phyloP scores from a whole-genome alignment of 164 flowering plant species.

The Annona squamosa region DNA sequence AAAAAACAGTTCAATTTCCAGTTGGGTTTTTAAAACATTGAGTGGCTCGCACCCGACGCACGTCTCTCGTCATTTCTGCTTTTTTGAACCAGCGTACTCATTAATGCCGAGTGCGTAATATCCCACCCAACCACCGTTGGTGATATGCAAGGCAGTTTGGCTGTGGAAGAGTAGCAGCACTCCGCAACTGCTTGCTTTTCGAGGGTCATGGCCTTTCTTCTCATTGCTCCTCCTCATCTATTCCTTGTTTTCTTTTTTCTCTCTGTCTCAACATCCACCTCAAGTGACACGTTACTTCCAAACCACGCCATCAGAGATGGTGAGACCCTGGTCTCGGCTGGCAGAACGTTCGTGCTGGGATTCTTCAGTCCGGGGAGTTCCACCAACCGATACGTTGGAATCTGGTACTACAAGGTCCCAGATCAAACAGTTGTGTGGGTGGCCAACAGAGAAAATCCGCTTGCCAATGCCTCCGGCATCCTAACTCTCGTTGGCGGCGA shows the following conservation, averaged over 20 bases:
- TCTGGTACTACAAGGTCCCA: slow-evolving; percentile 6
- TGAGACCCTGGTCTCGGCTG: slow-evolving; percentile 1
- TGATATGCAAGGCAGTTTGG: too few relatives aligned
- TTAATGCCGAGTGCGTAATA: too few relatives aligned
- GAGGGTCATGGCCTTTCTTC: background rate
- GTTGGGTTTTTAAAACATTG: too few relatives aligned
- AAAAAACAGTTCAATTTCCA: too few relatives aligned
- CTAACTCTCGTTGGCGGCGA: slow-evolving; percentile 1
- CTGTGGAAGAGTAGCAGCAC: too few relatives aligned
- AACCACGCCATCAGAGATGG: background rate
- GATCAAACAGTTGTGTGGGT: slow-evolving; percentile 2
- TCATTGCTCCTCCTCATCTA: background rate
- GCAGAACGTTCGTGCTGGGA: background rate
- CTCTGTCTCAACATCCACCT: background rate
- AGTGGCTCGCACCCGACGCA: too few relatives aligned
- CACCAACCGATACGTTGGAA: slow-evolving; percentile 3
- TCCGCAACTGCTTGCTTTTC: too few relatives aligned
- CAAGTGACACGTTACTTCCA: slow-evolving; percentile 1
- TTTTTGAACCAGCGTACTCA: too few relatives aligned
- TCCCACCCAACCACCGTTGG: too few relatives aligned
- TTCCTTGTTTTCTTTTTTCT: background rate
- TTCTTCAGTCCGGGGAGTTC: slow-evolving; percentile 6
- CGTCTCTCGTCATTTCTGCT: too few relatives aligned
- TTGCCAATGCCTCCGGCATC: background rate
- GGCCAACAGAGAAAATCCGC: slow-evolving; percentile 6